Evolutionary conservation across 2,329 filamentous ascomycete genomes (phyloP).

Genomic region (Pseudogymnoascus verrucosus): DNA sequence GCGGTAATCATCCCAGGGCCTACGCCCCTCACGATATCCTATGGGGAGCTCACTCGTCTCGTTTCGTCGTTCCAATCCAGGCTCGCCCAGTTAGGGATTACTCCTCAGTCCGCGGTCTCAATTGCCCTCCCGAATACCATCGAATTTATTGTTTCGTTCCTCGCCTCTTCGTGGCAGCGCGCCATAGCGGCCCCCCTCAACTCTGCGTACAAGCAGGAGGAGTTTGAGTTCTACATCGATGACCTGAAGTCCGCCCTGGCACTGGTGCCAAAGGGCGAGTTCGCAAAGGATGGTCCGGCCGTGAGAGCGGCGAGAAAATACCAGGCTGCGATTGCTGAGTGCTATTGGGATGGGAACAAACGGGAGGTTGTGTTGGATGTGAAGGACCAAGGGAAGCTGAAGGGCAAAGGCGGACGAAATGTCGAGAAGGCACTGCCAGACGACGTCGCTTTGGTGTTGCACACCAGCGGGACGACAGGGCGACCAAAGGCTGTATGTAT

Average conservation of each 20-base stretch:
- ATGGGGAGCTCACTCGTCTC: conserved; percentile 57
- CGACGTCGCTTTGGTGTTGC: conserved; percentile 72
- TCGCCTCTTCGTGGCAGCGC: conserved; percentile 78
- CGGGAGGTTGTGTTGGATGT: conserved; percentile 67
- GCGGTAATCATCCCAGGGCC: conserved; percentile 69
- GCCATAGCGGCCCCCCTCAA: conserved; percentile 81
- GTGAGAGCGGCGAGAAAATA: conserved; percentile 72
- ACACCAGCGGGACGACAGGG: conserved; percentile 80
- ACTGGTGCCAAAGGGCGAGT: conserved; percentile 66
- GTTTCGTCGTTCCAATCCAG: conserved; percentile 66
- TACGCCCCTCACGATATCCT: conserved; percentile 57
- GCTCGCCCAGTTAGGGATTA: conserved; percentile 67
- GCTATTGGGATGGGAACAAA: conserved; percentile 62
- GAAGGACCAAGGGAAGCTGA: conserved; percentile 64
- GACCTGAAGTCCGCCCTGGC: conserved; percentile 74
- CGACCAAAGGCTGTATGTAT: conserved; percentile 67
- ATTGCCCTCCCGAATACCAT: conserved; percentile 80
- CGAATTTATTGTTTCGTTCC: conserved; percentile 80
- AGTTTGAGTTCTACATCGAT: conserved; percentile 89
- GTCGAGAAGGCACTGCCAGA: conserved; percentile 57
- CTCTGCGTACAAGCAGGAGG: conserved; percentile 78
- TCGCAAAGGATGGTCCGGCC: conserved; percentile 57
- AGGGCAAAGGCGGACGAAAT: conserved; percentile 37
- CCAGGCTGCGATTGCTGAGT: conserved; percentile 77
- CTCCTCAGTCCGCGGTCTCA: conserved; percentile 62